Evolutionary conservation across 164 flowering plant genomes (phyloP), one percentile per base, ranked within the genome.

Genomic region (Aristolochia contorta): DNA sequence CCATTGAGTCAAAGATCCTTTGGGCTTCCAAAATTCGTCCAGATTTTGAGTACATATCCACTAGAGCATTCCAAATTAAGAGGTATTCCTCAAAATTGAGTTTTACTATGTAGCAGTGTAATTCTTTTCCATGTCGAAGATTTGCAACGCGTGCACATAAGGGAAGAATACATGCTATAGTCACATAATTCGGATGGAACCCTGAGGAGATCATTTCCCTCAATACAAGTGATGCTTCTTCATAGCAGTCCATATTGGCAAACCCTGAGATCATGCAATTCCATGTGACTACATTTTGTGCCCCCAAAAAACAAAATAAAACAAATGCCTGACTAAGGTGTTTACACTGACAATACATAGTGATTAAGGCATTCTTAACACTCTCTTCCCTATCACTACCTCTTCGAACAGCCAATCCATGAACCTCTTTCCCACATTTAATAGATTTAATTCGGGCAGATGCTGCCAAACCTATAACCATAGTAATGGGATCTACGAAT

Each of bases 1-100:
- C 62, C 82, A 84, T 67, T 58, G 59, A 67, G 56, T 75, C 69
- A 60, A 82, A 84, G 45, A 84, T 66, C 25, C 70, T 72, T 66
- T 56, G 69, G 57, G 90, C 85, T 68, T 61, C 72, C 47, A 57
- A 55, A 30, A 80, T 60, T 64, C 71, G 76, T 37, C 85, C 82
- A 0, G 85, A 82, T 61, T 82, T 78, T 32, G 84, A 76, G 69
- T 84, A 82, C 87, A 78, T 82, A 62, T 80, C 84, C 54, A 84
- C 75, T 47, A 84, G 81, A 52, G 84, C 69, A 71, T 84, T 84
- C 82, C 87, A 82, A 6, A 82, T 37, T 23, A 79, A 53, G 10
- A 84, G 60, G 68, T 69, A 65, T 33, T 73, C 77, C 59, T 65
- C 41, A 63, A 79, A 81, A 4, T 21, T 68, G 8, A 57, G 74